Evolutionary conservation across 129 eudicot genomes (phyloP), one percentile per base, ranked within the genome.

Genomic region (Dittrichia graveolens): DNA sequence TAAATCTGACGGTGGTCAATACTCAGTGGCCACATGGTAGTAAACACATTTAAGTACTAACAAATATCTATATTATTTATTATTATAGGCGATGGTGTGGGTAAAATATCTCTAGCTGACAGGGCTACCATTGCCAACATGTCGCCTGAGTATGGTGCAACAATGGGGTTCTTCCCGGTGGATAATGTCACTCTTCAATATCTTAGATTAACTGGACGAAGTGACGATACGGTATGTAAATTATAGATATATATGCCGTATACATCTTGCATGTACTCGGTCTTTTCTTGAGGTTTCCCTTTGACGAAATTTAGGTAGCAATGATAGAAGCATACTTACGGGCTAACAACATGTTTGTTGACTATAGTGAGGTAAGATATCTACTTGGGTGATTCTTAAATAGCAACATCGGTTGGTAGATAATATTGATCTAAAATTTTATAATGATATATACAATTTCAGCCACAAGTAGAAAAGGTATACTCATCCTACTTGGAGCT

Each of bases 161-260:
- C 98, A 15, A 93, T 93, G 96, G 98, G 98, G 8, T 93, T 93
- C 95, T 93, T 93, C 84, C 98, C 96, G 42, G 98, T 93, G 15
- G 98, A 93, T 85, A 85, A 85, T 67, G 93, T 93, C 70, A 93
- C 98, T 3, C 85, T 93, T 78, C 91, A 93, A 39, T 93, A 93
- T 72, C 88, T 93, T 31, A 87, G 82, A 78, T 87, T 93, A 74
- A 93, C 98, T 7, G 98, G 98, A 74, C 88, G 98, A 82, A 93
- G 87, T 45, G 92, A 89, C 75, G 96, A 93, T 42, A 93, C 92
- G 11, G 98, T 87, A 75, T 76, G 96, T 75, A 64, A 18, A 63
- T 59, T 58, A 43, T 61, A 40, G 38, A 19, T 14, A 24, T 24
- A 24, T 24, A 24, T 24, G 31, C 2, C 1, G 31, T 24, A 24